Evolutionary conservation across 1,284 basidiomycete species (phyloP), one percentile per base, ranked within the genome.

Genomic region (Ustilago crameri): DNA sequence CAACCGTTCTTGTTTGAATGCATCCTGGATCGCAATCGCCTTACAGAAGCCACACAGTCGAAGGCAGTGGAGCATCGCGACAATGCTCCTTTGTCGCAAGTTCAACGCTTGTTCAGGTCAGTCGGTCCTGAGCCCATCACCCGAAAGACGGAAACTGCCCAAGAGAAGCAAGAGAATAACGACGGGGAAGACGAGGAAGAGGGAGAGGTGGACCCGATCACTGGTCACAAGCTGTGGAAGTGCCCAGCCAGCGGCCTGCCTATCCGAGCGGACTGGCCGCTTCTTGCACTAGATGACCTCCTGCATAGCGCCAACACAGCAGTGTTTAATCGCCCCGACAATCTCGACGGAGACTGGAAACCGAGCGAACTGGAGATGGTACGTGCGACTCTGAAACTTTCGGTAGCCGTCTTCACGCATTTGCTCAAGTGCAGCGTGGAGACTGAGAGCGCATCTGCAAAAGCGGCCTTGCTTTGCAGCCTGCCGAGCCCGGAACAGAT

Each of bases 281-380:
- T 91, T 53, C 84, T 86, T 0, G 89, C 93, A 0, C 83, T 97
- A 5, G 88, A 93, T 75, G 91, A 95, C 74, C 88, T 98, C 8
- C 85, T 97, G 15, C 77, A 79, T 63, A 75, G 71, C 38, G 80
- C 53, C 37, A 74, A 68, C 22, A 73, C 76, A 9, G 69, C 71
- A 18, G 76, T 75, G 10, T 72, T 82, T 51, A 80, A 82, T 49
- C 88, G 90, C 8, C 93, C 91, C 0, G 90, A 90, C 5, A 88
- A 88, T 9, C 85, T 92, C 2, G 92, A 93, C 1, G 74, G 84
- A 0, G 86, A 87, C 5, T 96, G 93, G 93, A 87, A 91, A 78
- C 89, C 89, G 0, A 90, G 88, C 18, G 94, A 97, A 83, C 86
- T 88, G 14, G 91, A 95, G 27, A 85, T 97, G 14, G 89, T 91